Evolutionary conservation across 2,329 filamentous ascomycete species (phyloP), one percentile per base, ranked within the genome.

Genomic region (Zalaria sp.): DNA sequence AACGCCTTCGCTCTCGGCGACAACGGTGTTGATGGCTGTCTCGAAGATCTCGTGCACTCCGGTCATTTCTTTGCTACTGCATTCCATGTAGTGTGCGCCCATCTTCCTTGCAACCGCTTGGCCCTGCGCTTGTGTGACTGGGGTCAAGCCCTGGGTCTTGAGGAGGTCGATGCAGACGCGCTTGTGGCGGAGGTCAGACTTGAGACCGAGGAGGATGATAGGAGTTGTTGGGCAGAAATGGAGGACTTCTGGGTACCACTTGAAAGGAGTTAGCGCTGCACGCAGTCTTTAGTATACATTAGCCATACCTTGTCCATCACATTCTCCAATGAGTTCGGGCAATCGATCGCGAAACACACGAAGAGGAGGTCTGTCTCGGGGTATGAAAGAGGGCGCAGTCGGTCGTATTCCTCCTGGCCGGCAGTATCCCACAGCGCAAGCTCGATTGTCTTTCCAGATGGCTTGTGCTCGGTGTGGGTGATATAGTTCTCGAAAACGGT

Each of bases 401-500:
- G 81, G 70, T 98, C 91, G 62, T 98, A 98, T 67, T 96, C 91
- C 65, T 98, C 91, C 65, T 98, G 91, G 34, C 91, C 91, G 54
- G 91, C 91, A 27, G 91, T 98, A 65, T 98, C 91, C 91, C 91
- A 98, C 40, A 98, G 75, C 34, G 91, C 91, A 47, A 98, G 77
- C 68, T 98, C 91, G 51, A 98, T 87, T 44, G 82, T 88, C 73
- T 95, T 96, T 57, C 89, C 88, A 8, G 82, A 84, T 36, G 79
- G 77, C 49, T 79, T 77, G 66, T 98, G 91, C 46, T 80, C 83
- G 43, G 89, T 93, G 63, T 94, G 89, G 42, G 91, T 95, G 67
- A 98, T 96, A 75, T 98, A 98, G 71, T 98, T 98, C 60, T 98
- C 91, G 62, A 98, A 98, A 40, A 98, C 91, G 2, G 91, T 98